Evolutionary conservation across 2,329 filamentous ascomycete genomes (phyloP).

Genomic region (Ascochyta koolunga): DNA sequence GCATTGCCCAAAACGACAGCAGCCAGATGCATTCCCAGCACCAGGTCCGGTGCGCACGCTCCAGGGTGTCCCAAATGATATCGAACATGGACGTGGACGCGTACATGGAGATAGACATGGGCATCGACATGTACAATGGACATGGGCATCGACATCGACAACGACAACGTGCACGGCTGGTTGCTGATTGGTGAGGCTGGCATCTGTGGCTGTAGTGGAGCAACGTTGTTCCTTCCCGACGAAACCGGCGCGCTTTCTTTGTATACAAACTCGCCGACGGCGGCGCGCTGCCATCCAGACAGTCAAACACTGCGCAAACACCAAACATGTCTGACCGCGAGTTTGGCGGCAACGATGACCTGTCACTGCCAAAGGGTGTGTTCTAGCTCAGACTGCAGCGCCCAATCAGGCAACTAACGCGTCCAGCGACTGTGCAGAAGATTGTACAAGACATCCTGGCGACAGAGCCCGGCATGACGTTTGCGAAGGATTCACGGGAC

Average conservation of each 20-base stretch:
- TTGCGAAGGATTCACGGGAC: slow-evolving; percentile 94
- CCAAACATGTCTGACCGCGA: slow-evolving; percentile 51
- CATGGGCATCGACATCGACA: neutral
- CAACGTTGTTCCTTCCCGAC: slow-evolving; percentile 9
- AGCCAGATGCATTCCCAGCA: slow-evolving; percentile 8
- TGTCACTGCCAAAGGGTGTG: slow-evolving; percentile 51
- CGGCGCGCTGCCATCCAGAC: slow-evolving; percentile 10
- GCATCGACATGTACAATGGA: too few species aligned
- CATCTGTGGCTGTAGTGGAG: slow-evolving; percentile 1
- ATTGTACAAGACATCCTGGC: slow-evolving; percentile 95
- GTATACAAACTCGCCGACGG: slow-evolving; percentile 11
- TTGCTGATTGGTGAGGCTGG: slow-evolving; percentile 8
- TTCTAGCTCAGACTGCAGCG: neutral
- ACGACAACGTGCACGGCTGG: neutral
- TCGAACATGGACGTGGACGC: neutral
- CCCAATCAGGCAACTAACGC: slow-evolving; percentile 6
- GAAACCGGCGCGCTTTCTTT: slow-evolving; percentile 6
- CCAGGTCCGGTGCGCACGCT: slow-evolving; percentile 8
- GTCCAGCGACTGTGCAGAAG: slow-evolving; percentile 70
- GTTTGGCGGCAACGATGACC: slow-evolving; percentile 52
- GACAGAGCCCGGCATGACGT: slow-evolving; percentile 75
- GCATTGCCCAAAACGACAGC: slow-evolving; percentile 1
- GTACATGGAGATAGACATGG: too few species aligned
- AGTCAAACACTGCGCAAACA: slow-evolving; percentile 20
- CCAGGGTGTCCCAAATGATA: slow-evolving; percentile 6